Evolutionary conservation across 352 stramenopile genomes (phyloP).

Genomic region (Blastocystis sp.): DNA sequence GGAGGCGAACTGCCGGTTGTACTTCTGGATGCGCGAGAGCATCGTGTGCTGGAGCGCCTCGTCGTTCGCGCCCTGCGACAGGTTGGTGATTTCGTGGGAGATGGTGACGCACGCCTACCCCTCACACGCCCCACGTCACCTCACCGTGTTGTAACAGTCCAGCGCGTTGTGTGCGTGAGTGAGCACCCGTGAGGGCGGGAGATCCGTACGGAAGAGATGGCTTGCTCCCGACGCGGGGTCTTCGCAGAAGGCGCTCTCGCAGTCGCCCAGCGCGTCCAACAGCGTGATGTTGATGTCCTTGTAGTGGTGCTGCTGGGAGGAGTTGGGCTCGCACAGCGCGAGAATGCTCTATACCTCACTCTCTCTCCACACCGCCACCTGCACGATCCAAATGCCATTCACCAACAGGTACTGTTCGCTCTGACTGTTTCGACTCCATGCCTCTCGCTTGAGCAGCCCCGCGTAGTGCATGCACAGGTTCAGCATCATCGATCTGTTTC

Average conservation of each 20-base stretch:
- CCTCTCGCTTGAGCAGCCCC: background rate
- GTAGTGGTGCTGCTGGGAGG: slow-evolving; percentile 5
- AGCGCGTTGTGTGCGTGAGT: slow-evolving; percentile 48
- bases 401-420: slow-evolving; percentile 18
- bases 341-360: background rate
- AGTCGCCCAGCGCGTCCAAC: slow-evolving; percentile 6
- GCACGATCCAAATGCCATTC: background rate
- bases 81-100: background rate
- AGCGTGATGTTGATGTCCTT: background rate
- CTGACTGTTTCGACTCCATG: no score
- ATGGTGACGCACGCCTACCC: background rate
- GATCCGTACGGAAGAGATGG: background rate
- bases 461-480: slow-evolving; percentile 28
- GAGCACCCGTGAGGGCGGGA: background rate
- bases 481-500: background rate
- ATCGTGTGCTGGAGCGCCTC: background rate
- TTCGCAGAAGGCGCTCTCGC: background rate
- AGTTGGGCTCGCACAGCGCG: background rate
- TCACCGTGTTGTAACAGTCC: slow-evolving; percentile 23
- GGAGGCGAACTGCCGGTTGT: background rate
- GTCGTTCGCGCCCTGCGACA: background rate
- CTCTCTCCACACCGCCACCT: background rate
- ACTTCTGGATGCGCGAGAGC: slow-evolving; percentile 9
- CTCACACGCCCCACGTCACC: background rate
- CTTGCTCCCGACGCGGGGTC: background rate